phyloP scores from a whole-genome alignment of 345 rosid species.

The Salix caprea region DNA sequence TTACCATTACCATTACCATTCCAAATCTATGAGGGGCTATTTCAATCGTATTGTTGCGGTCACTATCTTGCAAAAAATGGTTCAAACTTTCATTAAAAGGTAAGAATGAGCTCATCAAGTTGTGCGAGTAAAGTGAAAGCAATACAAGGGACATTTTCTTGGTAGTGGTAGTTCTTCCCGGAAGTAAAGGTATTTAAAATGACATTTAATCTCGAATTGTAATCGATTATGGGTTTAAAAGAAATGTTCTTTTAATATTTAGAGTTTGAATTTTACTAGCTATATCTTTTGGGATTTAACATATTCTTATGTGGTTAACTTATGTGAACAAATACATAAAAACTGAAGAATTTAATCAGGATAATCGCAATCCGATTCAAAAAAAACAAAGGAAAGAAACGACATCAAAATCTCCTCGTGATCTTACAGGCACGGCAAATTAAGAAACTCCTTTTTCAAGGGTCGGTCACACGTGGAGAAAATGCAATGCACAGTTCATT shows the following conservation, averaged over 20 bases:
- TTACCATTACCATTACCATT: not conserved
- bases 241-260: too few species aligned
- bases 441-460: not conserved
- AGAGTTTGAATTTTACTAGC: too few species aligned
- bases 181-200: too few species aligned
- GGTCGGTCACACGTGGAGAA: slow-evolving; percentile 29
- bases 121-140: slow-evolving; percentile 21
- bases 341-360: too few species aligned
- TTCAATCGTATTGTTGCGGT: not conserved
- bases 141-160: not conserved
- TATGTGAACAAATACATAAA: too few species aligned
- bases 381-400: not conserved
- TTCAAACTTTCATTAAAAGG: slow-evolving; percentile 12
- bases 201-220: too few species aligned
- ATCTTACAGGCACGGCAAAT: slow-evolving; percentile 7
- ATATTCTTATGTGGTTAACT: too few species aligned
- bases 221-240: too few species aligned
- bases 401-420: slow-evolving; percentile 17
- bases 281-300: too few species aligned
- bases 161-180: too few species aligned
- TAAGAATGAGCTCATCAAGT: slow-evolving; percentile 10
- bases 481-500: not conserved
- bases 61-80: not conserved
- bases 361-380: too few species aligned
- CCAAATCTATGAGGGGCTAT: not conserved